Evolutionary conservation across 306 rosid species (phyloP).

Genomic region (Cyamopsis tetragonoloba): DNA sequence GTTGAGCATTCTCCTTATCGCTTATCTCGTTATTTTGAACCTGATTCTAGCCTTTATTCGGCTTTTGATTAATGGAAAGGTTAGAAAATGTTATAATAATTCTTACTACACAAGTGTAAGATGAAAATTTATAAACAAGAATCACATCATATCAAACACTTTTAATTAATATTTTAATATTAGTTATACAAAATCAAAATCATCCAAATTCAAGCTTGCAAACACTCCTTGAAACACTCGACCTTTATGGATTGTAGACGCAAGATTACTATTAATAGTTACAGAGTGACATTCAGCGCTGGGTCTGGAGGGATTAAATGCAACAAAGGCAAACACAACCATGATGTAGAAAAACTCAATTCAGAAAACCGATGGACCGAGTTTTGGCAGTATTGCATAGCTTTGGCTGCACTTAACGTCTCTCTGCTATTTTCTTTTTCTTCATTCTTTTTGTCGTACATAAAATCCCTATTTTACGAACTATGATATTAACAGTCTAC

Average conservation of each 20-base stretch:
- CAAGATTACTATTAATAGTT: not conserved
- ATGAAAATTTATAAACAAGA: no score
- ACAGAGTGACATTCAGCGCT: conserved; percentile 4
- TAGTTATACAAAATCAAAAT: conserved; percentile 4
- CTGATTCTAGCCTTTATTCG: no score
- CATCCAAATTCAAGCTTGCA: not conserved
- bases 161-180: no score
- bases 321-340: conserved; percentile 22
- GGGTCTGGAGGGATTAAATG: conserved; percentile 10
- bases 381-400: not conserved
- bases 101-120: no score
- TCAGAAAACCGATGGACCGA: conserved; percentile 17
- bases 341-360: conserved; percentile 3
- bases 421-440: not conserved
- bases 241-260: not conserved
- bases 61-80: no score
- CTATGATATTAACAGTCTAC: conserved; percentile 31
- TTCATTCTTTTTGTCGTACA: not conserved
- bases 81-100: no score
- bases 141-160: no score
- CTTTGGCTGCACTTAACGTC: not conserved
- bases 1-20: no score
- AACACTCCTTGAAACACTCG: no score
- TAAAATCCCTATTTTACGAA: conserved; percentile 3
- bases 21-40: no score